Evolutionary conservation across 1,284 basidiomycete genomes (phyloP), one percentile per base, ranked within the genome.

Genomic region (Ustilago lituana): DNA sequence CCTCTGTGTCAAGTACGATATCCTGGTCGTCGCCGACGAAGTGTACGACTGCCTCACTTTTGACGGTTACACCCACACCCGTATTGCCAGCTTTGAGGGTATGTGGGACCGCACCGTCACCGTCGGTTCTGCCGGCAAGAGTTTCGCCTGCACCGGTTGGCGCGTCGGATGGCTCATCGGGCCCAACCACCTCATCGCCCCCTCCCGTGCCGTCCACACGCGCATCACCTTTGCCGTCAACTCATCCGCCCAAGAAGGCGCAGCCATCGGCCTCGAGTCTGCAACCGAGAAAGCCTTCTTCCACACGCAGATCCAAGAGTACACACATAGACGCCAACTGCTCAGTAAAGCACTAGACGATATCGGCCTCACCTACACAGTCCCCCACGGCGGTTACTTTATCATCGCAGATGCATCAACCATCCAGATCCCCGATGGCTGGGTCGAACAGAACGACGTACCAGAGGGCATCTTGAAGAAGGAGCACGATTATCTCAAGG

Each of bases 121-220:
- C 2, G 88, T 93, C 38, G 88, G 89, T 23, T 91, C 90, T 9
- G 91, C 89, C 11, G 91, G 91, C 69, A 78, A 84, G 85, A 89
- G 92, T n/a, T 99, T 99, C 82, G 92, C 95, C 15, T 93, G 93
- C 8, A 99, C 96, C 1, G 96, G 96, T 22, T 98, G 95, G 95
- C 89, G 96, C 56, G 88, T 98, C 22, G 96, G 95, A 54, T 98
- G 94, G 94, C 87, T 94, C 12, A 90, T 98, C 67, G 96, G 91
- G 6, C 92, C 93, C 5, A 81, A 87, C 20, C 88, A 88, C 35
- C 91, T 98, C 74, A 91, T 96, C 56, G 85, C 86, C 32, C 93
- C 95, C 1, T 90, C 92, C 5, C 86, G 96, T 19, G 93, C 93
- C 4, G 95, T 93, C 0, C 89, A 89, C 48, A 94, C 93, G 0